Conservation (phyloP, 345 rosid species). For the Raphanus sativus region DNA sequence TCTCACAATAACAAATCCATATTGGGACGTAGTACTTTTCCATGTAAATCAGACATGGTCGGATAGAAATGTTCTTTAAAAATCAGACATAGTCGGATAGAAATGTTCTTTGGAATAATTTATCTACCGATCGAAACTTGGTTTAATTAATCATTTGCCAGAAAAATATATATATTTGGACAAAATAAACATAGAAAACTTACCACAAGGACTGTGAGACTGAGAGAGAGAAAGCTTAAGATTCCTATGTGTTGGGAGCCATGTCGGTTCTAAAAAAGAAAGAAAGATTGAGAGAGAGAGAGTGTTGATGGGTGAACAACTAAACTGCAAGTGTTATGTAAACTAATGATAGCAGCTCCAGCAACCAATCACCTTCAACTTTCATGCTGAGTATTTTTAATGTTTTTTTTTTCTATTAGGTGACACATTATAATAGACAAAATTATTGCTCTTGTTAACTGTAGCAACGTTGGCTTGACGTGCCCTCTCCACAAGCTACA, state of each 20-base stretch:
- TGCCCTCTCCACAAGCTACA: constrained; percentile 36
- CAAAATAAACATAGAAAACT: constrained; percentile 15
- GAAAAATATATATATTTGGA: background rate
- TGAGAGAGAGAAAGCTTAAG: constrained; percentile 9
- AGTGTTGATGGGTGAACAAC: constrained; percentile 24
- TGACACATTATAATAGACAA: constrained; percentile 19
- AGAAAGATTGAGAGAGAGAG: constrained; percentile 23
- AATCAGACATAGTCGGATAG: too few species aligned
- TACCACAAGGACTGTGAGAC: constrained; percentile 7
- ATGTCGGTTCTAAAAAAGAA: constrained; percentile 65
- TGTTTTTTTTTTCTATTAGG: constrained; percentile 3
- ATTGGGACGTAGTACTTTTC: background rate
- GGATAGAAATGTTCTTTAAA: too few species aligned
- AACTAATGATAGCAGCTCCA: constrained; percentile 28
- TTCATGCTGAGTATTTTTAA: constrained; percentile 42
- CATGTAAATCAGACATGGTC: too few species aligned
- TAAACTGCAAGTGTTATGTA: constrained; percentile 43
- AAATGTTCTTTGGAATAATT: too few species aligned
- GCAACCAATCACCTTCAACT: constrained; percentile 58
- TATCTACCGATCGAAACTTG: too few species aligned
- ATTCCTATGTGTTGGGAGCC: constrained; percentile 53
- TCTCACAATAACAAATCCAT: background rate
- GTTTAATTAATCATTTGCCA: too few species aligned
- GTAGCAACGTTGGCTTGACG: constrained; percentile 39
- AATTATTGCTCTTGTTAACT: constrained; percentile 29